Conservation (phyloP, 768 basidiomycete species). For the Podaxis sp. region DNA sequence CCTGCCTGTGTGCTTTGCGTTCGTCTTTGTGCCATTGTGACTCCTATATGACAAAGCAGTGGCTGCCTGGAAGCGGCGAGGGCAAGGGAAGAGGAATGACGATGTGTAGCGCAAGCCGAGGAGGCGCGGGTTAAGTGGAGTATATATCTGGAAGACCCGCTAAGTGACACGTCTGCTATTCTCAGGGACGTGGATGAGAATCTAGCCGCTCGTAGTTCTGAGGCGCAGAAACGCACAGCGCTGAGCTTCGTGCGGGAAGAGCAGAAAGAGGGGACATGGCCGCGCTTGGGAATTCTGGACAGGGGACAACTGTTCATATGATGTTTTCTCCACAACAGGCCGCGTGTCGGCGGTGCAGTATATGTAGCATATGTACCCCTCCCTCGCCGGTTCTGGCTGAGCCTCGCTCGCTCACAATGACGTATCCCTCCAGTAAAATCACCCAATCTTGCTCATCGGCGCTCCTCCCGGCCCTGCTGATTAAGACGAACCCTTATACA, state of each 20-base stretch:
- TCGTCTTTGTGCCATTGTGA: conserved; percentile 17
- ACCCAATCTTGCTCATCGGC: conserved; percentile 1
- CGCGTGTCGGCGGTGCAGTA: not conserved
- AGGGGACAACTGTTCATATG: conserved; percentile 4
- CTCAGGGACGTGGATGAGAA: conserved; percentile 9
- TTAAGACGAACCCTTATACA: not conserved
- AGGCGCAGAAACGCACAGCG: not conserved
- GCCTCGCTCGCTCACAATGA: conserved; percentile 11
- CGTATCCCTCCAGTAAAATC: not conserved
- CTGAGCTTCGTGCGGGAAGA: not conserved
- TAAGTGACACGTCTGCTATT: conserved; percentile 11
- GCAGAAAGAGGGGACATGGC: not conserved
- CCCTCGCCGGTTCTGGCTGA: not conserved
- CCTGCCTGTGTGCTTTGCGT: conserved; percentile 13
- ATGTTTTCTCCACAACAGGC: not conserved
- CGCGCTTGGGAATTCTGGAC: not conserved
- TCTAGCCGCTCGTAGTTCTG: not conserved
- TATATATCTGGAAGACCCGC: not conserved
- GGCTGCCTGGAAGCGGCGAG: not conserved
- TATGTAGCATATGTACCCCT: not conserved
- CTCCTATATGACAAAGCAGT: not conserved
- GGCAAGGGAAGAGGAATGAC: not conserved
- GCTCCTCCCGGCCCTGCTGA: conserved; percentile 3
- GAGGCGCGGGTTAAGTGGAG: not conserved
- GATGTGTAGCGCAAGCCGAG: not conserved